Evolutionary conservation across 2,329 filamentous ascomycete species (phyloP).

Genomic region (Fusarium globosum): DNA sequence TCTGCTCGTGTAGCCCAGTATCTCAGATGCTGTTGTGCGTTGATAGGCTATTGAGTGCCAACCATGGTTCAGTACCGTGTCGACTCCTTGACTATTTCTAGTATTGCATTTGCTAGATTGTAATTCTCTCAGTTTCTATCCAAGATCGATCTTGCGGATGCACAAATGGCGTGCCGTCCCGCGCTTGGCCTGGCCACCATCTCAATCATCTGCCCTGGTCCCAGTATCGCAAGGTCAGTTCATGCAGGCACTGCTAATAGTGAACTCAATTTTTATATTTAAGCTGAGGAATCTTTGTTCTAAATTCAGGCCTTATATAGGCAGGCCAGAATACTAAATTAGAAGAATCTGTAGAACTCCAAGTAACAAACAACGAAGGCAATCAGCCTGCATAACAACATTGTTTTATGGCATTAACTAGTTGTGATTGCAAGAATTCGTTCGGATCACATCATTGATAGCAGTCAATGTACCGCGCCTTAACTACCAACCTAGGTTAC

Average conservation of each 20-base stretch:
- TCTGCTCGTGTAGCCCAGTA: neutral
- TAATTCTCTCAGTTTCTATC: neutral
- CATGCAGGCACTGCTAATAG: constrained; percentile 36
- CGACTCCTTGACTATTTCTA: neutral
- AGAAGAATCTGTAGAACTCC: neutral
- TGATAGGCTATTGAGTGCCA: constrained; percentile 3
- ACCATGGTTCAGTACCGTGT: neutral
- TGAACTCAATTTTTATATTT: neutral
- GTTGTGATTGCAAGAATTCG: neutral
- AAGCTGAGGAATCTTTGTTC: neutral
- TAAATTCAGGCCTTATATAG: neutral
- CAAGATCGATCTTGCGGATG: constrained; percentile 22
- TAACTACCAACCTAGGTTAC: neutral
- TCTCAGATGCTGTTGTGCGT: neutral
- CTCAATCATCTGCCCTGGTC: constrained; percentile 35
- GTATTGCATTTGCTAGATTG: neutral
- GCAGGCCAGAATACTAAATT: neutral
- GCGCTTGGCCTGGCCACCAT: constrained; percentile 35
- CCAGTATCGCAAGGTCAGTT: constrained; percentile 30
- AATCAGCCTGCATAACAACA: neutral
- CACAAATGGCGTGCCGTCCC: constrained; percentile 40
- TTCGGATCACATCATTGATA: neutral
- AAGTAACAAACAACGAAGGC: neutral
- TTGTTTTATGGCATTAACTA: neutral
- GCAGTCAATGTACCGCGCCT: neutral